phyloP scores from a whole-genome alignment of 2,329 filamentous ascomycete species.

The Sordariomycetes sp. region DNA sequence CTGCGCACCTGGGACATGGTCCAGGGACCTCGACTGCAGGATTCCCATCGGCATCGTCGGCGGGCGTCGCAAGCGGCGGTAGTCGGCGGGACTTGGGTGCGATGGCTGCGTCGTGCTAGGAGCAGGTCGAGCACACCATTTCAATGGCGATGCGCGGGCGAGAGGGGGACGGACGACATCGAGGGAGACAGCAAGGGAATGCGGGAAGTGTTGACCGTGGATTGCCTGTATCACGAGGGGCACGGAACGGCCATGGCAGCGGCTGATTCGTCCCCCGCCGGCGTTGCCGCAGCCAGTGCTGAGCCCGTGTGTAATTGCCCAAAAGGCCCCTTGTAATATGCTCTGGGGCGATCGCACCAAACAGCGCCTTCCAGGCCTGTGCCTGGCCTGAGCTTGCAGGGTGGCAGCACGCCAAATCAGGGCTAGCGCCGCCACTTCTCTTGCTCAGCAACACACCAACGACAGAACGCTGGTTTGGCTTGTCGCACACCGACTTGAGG shows the following conservation, averaged over 20 bases:
- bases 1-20: conserved; percentile 61
- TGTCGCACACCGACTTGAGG: not conserved
- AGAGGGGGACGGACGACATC: not conserved
- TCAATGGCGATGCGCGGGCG: not conserved
- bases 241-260: not conserved
- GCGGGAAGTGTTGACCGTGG: not conserved
- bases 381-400: not conserved
- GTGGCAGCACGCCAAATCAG: not conserved
- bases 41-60: conserved; percentile 35
- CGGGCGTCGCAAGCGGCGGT: not conserved
- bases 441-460: not conserved
- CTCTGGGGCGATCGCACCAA: not conserved
- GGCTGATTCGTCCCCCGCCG: not conserved
- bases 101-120: not conserved
- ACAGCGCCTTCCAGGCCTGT: not conserved
- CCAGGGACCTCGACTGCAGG: conserved; percentile 53
- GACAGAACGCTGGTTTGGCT: not conserved
- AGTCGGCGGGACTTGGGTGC: not conserved
- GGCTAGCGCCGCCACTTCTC: not conserved
- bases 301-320: not conserved
- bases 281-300: not conserved
- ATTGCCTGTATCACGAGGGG: not conserved
- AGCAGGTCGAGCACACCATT: not conserved
- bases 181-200: not conserved
- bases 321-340: not conserved